phyloP scores from a whole-genome alignment of 345 rosid species.

The Arabis hirsuta region DNA sequence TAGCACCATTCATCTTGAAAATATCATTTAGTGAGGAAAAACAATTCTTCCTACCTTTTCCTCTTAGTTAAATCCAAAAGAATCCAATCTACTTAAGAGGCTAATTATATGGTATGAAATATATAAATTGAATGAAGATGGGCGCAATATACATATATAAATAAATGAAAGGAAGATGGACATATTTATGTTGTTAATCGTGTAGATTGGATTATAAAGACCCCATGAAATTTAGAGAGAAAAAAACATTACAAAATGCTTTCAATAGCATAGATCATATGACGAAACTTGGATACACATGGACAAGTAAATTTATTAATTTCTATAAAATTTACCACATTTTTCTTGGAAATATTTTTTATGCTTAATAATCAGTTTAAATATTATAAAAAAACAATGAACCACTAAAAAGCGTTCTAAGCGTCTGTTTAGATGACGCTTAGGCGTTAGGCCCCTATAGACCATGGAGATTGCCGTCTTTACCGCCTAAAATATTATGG shows the following conservation, averaged over 20 bases:
- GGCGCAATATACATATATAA: no score
- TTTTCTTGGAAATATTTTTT: neutral
- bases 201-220: neutral
- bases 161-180: no score
- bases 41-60: neutral
- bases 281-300: neutral
- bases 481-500: no score
- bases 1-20: neutral
- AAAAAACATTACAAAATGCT: no score
- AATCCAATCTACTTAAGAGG: neutral
- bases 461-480: no score
- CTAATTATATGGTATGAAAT: neutral
- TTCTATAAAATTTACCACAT: neutral
- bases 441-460: no score
- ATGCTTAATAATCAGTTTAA: no score
- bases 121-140: neutral
- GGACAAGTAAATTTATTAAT: neutral
- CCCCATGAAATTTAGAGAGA: neutral
- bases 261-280: neutral
- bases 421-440: no score
- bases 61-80: neutral
- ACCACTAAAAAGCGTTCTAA: no score
- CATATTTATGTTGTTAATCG: no score
- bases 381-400: no score
- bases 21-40: neutral